These are phyloP conservation scores for Penicillium argentinense DNA, from an alignment of 495 filamentous ascomycete genomes.

Conservation along the genomic window DNA sequence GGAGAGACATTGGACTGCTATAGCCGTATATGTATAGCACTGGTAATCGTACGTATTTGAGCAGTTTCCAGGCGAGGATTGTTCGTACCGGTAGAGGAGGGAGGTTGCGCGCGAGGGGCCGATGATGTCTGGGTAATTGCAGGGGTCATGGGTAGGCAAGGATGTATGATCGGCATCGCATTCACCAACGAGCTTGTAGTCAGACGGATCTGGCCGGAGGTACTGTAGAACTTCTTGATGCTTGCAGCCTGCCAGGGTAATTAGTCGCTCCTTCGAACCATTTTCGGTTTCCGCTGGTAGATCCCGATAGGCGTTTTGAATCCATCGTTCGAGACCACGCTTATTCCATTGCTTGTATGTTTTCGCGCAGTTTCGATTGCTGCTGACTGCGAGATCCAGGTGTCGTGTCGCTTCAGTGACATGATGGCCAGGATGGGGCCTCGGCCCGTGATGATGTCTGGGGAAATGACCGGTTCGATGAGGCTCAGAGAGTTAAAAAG, in stretches of 20 bases:
- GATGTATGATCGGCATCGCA: neutral
- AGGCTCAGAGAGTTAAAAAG: slow-evolving; percentile 65
- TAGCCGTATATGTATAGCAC: slow-evolving; percentile 64
- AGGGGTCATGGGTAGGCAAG: slow-evolving; percentile 2
- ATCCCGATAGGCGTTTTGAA: slow-evolving; percentile 2
- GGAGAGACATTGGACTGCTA: slow-evolving; percentile 48
- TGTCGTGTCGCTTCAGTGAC: slow-evolving; percentile 52
- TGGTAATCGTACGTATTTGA: slow-evolving; percentile 47
- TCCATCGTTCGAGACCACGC: slow-evolving; percentile 2
- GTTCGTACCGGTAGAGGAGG: slow-evolving; percentile 42
- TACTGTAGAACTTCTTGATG: slow-evolving; percentile 52
- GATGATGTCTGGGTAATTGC: slow-evolving; percentile 17
- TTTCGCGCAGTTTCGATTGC: slow-evolving; percentile 3
- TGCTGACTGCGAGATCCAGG: slow-evolving; percentile 50
- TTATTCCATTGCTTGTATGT: slow-evolving; percentile 3
- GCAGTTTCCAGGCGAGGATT: slow-evolving; percentile 12
- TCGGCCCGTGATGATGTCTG: neutral
- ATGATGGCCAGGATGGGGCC: slow-evolving; percentile 22
- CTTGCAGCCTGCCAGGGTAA: slow-evolving; percentile 47
- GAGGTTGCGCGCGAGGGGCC: slow-evolving; percentile 46
- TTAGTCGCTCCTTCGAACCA: slow-evolving; percentile 14
- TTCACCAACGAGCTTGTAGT: neutral
- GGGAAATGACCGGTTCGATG: slow-evolving; percentile 62
- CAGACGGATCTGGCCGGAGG: slow-evolving; percentile 31
- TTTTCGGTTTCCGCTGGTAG: slow-evolving; percentile 1